Evolutionary conservation across 805 yeast species (phyloP), one percentile per base, ranked within the genome.

Genomic region (Maudiozyma saulgeensis): DNA sequence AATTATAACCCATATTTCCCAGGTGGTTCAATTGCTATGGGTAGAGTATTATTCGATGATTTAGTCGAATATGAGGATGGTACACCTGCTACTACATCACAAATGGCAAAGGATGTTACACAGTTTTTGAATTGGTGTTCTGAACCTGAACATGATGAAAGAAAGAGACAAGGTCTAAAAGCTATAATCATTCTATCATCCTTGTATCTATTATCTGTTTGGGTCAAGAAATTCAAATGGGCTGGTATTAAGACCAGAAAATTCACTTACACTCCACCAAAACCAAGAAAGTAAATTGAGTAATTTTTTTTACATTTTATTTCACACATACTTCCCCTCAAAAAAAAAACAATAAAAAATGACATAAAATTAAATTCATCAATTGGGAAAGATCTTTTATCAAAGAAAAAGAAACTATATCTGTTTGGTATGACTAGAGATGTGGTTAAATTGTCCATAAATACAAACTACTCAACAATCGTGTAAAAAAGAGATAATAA

Each of bases 1-100:
- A 93, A 93, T 83, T 93, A 93, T 76, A 93, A 93, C 80, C 99
- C 99, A 66, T 93, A 93, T 79, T 93, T 93, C 96, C 98, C 99
- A 70, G 98, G 98, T 75, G 98, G 99, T 58, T 79, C 97, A 41
- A 91, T 93, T 76, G 99, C 96, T 61, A 93, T 93, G 99, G 98
- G 87, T 68, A 87, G 99, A 77, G 98, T 91, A 52, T 78, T 93
- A 70, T 93, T 90, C 62, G 99, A 93, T 68, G 99, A 87, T 58
- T 78, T 93, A 66, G 99, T 93, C 56, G 99, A 93, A 77, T 93
- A 82, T 74, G 99, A 93, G 71, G 99, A 93, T 70, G 99, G 99
- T 67, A 93, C 99, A 52, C 96, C 95, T 52, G 98, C 99, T 48
- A 82, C 98, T 48, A 85, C 98, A 56, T 84, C 98, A 50, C 99